These are phyloP conservation scores for Pinus albicaulis DNA, from an alignment of 75 land plant genomes.

Conservation along the genomic window DNA sequence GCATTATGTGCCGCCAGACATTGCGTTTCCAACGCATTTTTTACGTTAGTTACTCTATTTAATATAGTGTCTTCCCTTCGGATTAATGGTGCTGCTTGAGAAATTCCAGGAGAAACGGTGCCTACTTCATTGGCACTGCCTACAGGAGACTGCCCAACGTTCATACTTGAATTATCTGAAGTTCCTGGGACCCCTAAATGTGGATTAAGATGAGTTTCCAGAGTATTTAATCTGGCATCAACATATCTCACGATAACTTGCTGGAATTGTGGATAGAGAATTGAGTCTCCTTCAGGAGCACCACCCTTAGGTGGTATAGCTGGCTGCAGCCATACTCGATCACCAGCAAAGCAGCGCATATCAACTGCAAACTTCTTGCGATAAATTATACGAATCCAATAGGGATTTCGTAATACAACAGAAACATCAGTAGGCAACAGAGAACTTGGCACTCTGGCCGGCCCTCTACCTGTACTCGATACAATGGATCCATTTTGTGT, in stretches of 20 bases:
- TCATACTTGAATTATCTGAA: too few species aligned
- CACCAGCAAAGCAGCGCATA: constrained; percentile 98
- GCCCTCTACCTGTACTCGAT: constrained; percentile 76
- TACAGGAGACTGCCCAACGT: too few species aligned
- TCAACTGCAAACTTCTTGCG: constrained; percentile 94
- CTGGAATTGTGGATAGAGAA: constrained; percentile 95
- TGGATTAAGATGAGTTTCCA: too few species aligned
- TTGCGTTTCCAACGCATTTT: too few species aligned
- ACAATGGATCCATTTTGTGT: constrained; percentile 59
- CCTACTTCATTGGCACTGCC: too few species aligned
- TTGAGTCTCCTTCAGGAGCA: constrained; percentile 74
- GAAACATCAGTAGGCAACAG: constrained; percentile 95
- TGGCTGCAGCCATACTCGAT: constrained; percentile 99
- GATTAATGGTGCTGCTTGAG: too few species aligned
- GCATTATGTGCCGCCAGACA: neutral
- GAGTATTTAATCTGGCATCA: constrained; percentile 15
- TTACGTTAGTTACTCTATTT: too few species aligned
- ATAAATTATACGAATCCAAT: constrained; percentile 92
- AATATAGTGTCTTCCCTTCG: too few species aligned
- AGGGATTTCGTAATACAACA: constrained; percentile 87
- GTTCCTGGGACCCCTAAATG: too few species aligned
- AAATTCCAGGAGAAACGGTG: too few species aligned
- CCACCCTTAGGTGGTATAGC: constrained; percentile 92
- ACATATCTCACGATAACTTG: constrained; percentile 98
- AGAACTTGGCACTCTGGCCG: constrained; percentile 98